Evolutionary conservation across 2,329 filamentous ascomycete species (phyloP).

Genomic region (Clarireedia paspali): DNA sequence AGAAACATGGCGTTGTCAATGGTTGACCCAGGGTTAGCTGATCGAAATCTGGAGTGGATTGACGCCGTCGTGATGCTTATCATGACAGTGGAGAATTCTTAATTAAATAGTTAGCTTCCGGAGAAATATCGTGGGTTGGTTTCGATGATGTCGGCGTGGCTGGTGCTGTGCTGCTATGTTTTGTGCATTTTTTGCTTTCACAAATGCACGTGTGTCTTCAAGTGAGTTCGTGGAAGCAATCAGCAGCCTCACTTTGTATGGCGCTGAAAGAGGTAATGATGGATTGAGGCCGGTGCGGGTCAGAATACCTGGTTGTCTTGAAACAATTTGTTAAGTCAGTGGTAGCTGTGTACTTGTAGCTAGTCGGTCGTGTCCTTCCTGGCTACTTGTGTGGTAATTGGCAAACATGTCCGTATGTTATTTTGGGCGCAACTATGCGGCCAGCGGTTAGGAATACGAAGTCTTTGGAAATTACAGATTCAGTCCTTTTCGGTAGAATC

Average conservation of each 20-base stretch:
- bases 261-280: background rate
- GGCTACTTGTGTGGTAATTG: background rate
- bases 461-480: background rate
- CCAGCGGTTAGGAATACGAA: slow-evolving; percentile 1
- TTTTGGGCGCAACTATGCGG: background rate
- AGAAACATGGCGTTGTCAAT: background rate
- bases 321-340: slow-evolving; percentile 1
- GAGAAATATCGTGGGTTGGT: slow-evolving; percentile 6
- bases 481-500: background rate
- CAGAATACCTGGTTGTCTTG: background rate
- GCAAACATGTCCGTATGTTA: background rate
- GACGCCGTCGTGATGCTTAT: slow-evolving; percentile 3
- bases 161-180: background rate
- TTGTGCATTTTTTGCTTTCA: background rate
- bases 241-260: background rate
- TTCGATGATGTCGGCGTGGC: slow-evolving; percentile 1
- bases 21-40: background rate
- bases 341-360: background rate
- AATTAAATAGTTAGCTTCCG: background rate
- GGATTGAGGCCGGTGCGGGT: background rate
- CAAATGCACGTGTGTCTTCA: slow-evolving; percentile 6
- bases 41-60: slow-evolving; percentile 3
- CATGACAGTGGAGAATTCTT: slow-evolving; percentile 4
- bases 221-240: background rate
- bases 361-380: slow-evolving; percentile 1